These are phyloP conservation scores for Fomitopsis serialis DNA, from an alignment of 768 basidiomycete genomes.

Conservation along the genomic window DNA sequence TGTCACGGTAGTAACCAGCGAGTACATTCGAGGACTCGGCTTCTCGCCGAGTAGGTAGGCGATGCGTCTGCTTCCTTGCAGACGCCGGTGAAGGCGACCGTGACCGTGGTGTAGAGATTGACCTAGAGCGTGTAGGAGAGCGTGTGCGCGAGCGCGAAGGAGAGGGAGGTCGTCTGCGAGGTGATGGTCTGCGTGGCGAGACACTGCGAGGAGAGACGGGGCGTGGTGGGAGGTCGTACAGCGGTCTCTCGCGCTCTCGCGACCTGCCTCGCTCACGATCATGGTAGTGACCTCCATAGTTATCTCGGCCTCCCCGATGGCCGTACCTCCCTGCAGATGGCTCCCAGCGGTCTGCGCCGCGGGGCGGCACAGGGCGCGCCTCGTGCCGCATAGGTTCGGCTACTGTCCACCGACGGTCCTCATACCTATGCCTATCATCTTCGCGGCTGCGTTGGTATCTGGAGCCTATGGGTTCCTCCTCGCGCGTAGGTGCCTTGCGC, in stretches of 20 bases:
- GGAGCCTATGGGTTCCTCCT: slow-evolving; percentile 7
- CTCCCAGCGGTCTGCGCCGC: slow-evolving; percentile 35
- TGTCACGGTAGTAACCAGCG: slow-evolving; percentile 9
- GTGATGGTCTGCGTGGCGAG: not conserved
- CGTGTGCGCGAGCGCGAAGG: slow-evolving; percentile 20
- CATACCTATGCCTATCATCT: slow-evolving; percentile 35
- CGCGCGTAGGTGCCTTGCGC: slow-evolving; percentile 25
- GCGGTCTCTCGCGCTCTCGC: not conserved
- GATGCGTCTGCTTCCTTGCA: slow-evolving; percentile 22
- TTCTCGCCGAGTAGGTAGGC: slow-evolving; percentile 20
- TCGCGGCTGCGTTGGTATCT: slow-evolving; percentile 30
- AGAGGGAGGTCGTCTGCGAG: slow-evolving; percentile 14
- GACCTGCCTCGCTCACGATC: not conserved
- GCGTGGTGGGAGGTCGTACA: not conserved
- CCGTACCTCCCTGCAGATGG: slow-evolving; percentile 16
- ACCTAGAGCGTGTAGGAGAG: slow-evolving; percentile 6
- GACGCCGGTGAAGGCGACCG: slow-evolving; percentile 17
- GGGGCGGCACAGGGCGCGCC: slow-evolving; percentile 5
- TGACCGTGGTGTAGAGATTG: slow-evolving; percentile 21
- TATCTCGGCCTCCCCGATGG: not conserved
- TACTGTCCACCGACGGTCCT: slow-evolving; percentile 25
- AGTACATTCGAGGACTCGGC: slow-evolving; percentile 10
- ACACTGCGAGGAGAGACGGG: slow-evolving; percentile 1
- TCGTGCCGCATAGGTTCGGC: slow-evolving; percentile 12
- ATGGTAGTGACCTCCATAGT: not conserved